Evolutionary conservation across 2,329 filamentous ascomycete species (phyloP).

Genomic region (Decorospora gaudefroyi): DNA sequence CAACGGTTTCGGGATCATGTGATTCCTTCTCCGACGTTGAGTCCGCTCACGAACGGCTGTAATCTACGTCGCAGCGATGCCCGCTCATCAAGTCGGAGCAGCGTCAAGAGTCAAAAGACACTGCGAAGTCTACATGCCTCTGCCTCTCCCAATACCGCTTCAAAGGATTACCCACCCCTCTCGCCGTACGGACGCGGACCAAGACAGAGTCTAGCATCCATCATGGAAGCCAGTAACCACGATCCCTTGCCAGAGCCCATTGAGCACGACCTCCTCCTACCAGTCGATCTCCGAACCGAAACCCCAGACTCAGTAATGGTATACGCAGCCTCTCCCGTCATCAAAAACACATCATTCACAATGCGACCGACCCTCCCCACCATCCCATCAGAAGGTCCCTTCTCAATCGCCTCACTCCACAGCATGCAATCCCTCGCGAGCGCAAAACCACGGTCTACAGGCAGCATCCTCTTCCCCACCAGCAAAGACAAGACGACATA

Average conservation of each 20-base stretch:
- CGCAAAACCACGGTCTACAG: conserved; percentile 1
- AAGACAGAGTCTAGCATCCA: conserved; percentile 11
- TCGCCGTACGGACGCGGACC: conserved; percentile 27
- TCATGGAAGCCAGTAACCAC: conserved; percentile 16
- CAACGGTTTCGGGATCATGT: conserved; percentile 16
- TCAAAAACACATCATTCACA: conserved; percentile 25
- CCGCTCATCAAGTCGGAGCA: conserved; percentile 7
- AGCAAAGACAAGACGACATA: background rate
- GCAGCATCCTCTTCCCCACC: conserved; percentile 6
- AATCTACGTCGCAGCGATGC: conserved; percentile 13
- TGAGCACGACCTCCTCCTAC: conserved; percentile 38
- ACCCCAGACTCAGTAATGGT: conserved; percentile 37
- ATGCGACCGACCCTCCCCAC: conserved; percentile 1
- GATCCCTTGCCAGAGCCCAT: conserved; percentile 33
- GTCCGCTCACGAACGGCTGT: conserved; percentile 19
- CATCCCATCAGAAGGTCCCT: background rate
- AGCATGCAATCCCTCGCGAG: background rate
- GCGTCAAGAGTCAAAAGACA: conserved; percentile 24
- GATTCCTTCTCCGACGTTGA: conserved; percentile 28
- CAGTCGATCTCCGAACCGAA: conserved; percentile 34
- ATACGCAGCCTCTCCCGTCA: conserved; percentile 28
- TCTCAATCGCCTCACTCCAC: background rate
- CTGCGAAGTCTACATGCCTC: conserved; percentile 23
- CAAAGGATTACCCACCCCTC: conserved; percentile 27
- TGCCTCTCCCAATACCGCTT: conserved; percentile 21